phyloP scores from a whole-genome alignment of 345 rosid genomes.

The Turnera subulata region DNA sequence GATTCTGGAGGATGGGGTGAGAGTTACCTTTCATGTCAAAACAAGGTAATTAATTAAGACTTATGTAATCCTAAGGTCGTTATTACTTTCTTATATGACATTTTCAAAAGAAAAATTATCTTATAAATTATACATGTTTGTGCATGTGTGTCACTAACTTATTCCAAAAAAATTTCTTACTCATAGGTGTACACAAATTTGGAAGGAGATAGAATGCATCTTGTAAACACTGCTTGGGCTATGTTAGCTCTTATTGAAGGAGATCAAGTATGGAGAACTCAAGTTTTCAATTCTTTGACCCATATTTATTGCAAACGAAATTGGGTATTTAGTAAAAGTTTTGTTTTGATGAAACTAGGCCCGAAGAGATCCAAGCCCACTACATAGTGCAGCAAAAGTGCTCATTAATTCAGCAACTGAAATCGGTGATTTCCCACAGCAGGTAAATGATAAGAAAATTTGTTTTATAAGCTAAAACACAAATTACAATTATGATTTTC shows the following conservation, averaged over 20 bases:
- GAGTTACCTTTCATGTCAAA: constrained; percentile 92
- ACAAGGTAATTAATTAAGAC: constrained; percentile 63
- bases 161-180: too few relatives aligned
- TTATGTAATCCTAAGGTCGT: too few relatives aligned
- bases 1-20: constrained; percentile 97
- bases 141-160: too few relatives aligned
- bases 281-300: too few relatives aligned
- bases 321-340: neutral
- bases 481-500: too few relatives aligned
- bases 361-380: constrained; percentile 11
- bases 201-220: constrained; percentile 40
- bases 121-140: too few relatives aligned
- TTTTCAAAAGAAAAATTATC: too few relatives aligned
- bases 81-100: too few relatives aligned
- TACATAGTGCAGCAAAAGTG: constrained; percentile 16
- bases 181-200: constrained; percentile 45
- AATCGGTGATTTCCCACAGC: constrained; percentile 20
- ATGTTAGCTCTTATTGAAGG: constrained; percentile 52
- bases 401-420: constrained; percentile 21
- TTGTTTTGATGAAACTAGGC: neutral
- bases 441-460: constrained; percentile 1
- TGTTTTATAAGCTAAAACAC: too few relatives aligned
- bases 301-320: neutral
- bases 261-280: constrained; percentile 34
- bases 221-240: constrained; percentile 77